Evolutionary conservation across 768 basidiomycete species (phyloP).

Genomic region (Chlorophyllum brunneum): DNA sequence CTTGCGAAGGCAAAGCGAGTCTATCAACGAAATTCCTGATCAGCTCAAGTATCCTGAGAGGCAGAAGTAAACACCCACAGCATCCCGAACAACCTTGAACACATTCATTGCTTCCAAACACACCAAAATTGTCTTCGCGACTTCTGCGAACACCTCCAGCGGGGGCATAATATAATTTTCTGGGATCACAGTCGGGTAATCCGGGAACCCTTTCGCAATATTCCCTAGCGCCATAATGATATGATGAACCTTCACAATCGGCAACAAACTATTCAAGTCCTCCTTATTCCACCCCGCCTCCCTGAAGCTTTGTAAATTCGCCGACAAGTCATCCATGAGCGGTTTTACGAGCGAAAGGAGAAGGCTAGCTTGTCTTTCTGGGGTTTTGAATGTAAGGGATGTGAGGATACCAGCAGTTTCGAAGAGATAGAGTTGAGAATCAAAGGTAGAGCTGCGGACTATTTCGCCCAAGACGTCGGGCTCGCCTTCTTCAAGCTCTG

Average conservation of each 20-base stretch:
- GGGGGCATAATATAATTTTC: slow-evolving; percentile 68
- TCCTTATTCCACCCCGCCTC: slow-evolving; percentile 43
- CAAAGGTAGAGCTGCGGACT: slow-evolving; percentile 71
- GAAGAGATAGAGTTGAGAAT: slow-evolving; percentile 91
- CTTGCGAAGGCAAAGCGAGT: slow-evolving; percentile 92
- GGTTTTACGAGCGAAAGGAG: slow-evolving; percentile 80
- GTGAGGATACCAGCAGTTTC: slow-evolving; percentile 87
- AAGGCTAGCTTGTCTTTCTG: slow-evolving; percentile 64
- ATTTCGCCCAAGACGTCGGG: slow-evolving; percentile 76
- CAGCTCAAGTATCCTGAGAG: neutral
- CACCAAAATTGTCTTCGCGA: slow-evolving; percentile 83
- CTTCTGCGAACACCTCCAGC: slow-evolving; percentile 75
- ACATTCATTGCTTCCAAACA: slow-evolving; percentile 86
- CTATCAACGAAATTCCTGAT: slow-evolving; percentile 34
- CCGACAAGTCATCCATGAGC: slow-evolving; percentile 67
- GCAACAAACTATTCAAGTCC: slow-evolving; percentile 62
- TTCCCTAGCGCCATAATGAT: slow-evolving; percentile 92
- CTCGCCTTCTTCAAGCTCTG: slow-evolving; percentile 72
- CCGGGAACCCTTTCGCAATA: slow-evolving; percentile 95
- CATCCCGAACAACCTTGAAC: slow-evolving; percentile 85
- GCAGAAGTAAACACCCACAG: slow-evolving; percentile 52
- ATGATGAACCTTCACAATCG: slow-evolving; percentile 89
- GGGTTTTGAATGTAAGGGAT: slow-evolving; percentile 63
- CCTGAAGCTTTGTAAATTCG: slow-evolving; percentile 49
- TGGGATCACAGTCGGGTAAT: slow-evolving; percentile 69